These are phyloP conservation scores for Hyaloscypha finlandica DNA, from an alignment of 495 filamentous ascomycete genomes.

Conservation along the genomic window DNA sequence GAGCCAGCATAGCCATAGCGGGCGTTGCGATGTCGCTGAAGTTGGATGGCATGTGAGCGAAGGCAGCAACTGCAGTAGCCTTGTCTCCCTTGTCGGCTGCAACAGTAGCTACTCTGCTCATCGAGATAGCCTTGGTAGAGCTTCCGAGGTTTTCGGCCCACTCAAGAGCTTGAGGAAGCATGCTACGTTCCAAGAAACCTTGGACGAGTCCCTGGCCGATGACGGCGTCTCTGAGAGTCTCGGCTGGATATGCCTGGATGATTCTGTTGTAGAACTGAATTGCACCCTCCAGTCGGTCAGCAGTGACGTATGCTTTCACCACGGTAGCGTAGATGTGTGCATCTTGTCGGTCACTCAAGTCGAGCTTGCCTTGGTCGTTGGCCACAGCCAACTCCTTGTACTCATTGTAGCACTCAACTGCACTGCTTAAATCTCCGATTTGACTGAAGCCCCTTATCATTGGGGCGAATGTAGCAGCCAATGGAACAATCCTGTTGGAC, in stretches of 20 bases:
- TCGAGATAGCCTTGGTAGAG: constrained; percentile 35
- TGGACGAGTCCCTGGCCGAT: constrained; percentile 73
- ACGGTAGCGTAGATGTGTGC: constrained; percentile 84
- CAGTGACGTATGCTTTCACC: constrained; percentile 81
- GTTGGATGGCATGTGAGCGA: constrained; percentile 51
- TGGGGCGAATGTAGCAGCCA: constrained; percentile 77
- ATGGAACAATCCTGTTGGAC: constrained; percentile 65
- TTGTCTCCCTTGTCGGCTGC: constrained; percentile 82
- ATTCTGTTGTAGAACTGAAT: constrained; percentile 82
- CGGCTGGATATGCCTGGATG: constrained; percentile 58
- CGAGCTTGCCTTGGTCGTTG: constrained; percentile 72
- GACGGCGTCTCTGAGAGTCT: constrained; percentile 66
- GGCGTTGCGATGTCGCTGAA: constrained; percentile 56
- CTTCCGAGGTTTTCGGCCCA: constrained; percentile 57
- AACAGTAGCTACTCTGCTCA: constrained; percentile 48
- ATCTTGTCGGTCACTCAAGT: constrained; percentile 73
- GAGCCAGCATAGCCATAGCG: constrained; percentile 82
- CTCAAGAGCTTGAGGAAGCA: constrained; percentile 65
- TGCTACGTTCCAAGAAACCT: constrained; percentile 61
- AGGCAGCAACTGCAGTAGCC: constrained; percentile 69
- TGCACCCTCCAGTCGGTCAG: constrained; percentile 75
- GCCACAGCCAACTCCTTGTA: constrained; percentile 83
- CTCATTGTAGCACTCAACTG: constrained; percentile 94
- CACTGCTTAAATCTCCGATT: constrained; percentile 76
- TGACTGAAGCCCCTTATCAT: constrained; percentile 93